A percentile compares a stretch with the other conserved stretches of the same genome.
Conservation (phyloP, 2,329 filamentous ascomycete species). For the Atkinsonella texensis region DNA sequence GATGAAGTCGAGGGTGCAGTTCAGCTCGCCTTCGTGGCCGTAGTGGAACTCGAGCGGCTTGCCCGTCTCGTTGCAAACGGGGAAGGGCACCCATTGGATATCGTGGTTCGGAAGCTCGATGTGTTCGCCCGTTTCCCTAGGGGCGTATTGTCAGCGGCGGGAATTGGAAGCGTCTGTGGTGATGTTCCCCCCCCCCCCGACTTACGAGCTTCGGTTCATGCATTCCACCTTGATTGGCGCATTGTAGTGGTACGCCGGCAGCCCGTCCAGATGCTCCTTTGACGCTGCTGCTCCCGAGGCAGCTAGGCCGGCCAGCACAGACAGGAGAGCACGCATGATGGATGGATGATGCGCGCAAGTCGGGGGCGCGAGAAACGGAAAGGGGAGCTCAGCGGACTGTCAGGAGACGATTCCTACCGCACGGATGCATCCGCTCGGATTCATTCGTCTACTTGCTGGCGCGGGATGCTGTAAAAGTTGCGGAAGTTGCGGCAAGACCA, state of each 20-base stretch:
- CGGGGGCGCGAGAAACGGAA: not conserved
- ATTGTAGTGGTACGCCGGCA: slow-evolving; percentile 54
- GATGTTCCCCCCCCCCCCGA: not conserved
- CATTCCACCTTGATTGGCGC: slow-evolving; percentile 59
- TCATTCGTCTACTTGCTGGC: too few relatives aligned
- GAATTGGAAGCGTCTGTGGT: not conserved
- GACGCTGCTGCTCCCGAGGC: slow-evolving; percentile 17
- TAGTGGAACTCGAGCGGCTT: slow-evolving; percentile 76
- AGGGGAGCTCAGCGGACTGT: not conserved
- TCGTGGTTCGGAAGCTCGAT: slow-evolving; percentile 70
- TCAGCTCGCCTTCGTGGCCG: slow-evolving; percentile 68
- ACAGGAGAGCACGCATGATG: slow-evolving; percentile 2
- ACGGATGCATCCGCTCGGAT: too few relatives aligned
- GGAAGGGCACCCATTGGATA: slow-evolving; percentile 86
- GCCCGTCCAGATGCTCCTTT: slow-evolving; percentile 21
- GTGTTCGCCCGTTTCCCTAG: slow-evolving; percentile 79
- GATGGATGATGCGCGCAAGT: not conserved
- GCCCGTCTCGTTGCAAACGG: slow-evolving; percentile 76
- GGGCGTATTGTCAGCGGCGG: too few relatives aligned
- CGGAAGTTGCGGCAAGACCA: too few relatives aligned
- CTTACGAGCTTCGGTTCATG: slow-evolving; percentile 58
- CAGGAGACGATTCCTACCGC: too few relatives aligned
- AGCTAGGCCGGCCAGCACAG: not conserved
- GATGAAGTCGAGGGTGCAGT: slow-evolving; percentile 71
- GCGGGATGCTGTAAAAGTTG: too few relatives aligned